phyloP scores from a whole-genome alignment of 257 asterid species.

The Haberlea rhodopensis region DNA sequence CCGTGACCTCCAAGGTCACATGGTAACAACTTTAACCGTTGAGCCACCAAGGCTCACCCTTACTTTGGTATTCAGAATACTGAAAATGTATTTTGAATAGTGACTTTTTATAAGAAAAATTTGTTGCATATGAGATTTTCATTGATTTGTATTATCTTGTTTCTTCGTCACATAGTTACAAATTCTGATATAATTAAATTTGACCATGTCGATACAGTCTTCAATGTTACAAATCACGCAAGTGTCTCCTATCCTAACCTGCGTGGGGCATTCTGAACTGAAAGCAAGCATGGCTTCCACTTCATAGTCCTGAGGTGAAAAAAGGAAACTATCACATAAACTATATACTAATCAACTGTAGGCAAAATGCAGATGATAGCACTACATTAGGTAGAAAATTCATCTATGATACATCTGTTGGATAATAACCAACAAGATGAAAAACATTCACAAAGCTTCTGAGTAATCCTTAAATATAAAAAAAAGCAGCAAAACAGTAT shows the following conservation, averaged over 20 bases:
- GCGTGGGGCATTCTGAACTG: slow-evolving; percentile 24
- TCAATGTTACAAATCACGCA: slow-evolving; percentile 18
- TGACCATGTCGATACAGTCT: slow-evolving; percentile 27
- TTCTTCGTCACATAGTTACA: slow-evolving; percentile 18
- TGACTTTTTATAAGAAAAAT: background rate
- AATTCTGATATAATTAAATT: slow-evolving; percentile 23
- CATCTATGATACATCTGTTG: background rate
- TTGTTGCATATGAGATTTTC: background rate
- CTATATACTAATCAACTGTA: background rate
- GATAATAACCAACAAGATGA: background rate
- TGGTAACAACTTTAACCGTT: too few species aligned
- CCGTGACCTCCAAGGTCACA: too few species aligned
- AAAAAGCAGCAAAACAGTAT: background rate
- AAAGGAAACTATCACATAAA: slow-evolving; percentile 18
- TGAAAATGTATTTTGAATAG: background rate
- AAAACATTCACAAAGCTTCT: background rate
- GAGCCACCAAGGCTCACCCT: too few species aligned
- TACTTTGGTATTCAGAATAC: too few species aligned
- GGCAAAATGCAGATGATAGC: background rate
- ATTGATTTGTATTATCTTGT: slow-evolving; percentile 7
- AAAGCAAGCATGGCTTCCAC: slow-evolving; percentile 26
- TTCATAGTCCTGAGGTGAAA: slow-evolving; percentile 28
- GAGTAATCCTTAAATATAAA: background rate
- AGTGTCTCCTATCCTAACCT: slow-evolving; percentile 32
- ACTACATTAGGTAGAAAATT: background rate